Evolutionary conservation across 2,329 filamentous ascomycete species (phyloP).

Genomic region (Microcera coccophila): DNA sequence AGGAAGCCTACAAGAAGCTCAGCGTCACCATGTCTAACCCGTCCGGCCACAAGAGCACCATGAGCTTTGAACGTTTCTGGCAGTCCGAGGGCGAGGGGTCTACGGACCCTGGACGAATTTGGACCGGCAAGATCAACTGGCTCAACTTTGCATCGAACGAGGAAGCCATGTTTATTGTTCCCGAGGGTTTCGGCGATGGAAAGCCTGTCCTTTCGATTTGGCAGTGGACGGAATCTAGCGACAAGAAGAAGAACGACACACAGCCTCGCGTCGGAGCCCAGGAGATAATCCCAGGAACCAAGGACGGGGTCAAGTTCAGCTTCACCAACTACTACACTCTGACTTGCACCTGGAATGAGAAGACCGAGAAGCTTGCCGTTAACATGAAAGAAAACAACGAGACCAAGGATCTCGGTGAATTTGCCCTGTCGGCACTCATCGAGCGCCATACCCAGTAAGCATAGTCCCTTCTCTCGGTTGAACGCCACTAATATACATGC

Average conservation of each 20-base stretch:
- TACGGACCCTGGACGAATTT: slow-evolving; percentile 6
- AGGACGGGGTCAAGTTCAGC: slow-evolving; percentile 3
- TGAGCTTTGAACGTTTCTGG: slow-evolving; percentile 10
- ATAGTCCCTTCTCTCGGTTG: rapidly evolving
- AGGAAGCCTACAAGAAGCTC: slow-evolving; percentile 11
- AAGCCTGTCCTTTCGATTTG: slow-evolving; percentile 17
- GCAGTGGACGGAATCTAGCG: slow-evolving; percentile 13
- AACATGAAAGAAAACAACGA: slow-evolving; percentile 2
- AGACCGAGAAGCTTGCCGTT: slow-evolving; percentile 10
- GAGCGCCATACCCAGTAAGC: slow-evolving; percentile 15
- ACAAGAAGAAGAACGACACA: slow-evolving; percentile 4
- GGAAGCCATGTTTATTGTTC: slow-evolving; percentile 17
- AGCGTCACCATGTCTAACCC: slow-evolving; percentile 13
- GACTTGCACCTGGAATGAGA: slow-evolving; percentile 11
- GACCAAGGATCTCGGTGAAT: slow-evolving; percentile 4
- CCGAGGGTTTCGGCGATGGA: slow-evolving; percentile 16
- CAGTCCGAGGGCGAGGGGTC: slow-evolving; percentile 8
- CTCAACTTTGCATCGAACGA: slow-evolving; percentile 9
- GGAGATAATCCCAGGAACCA: not conserved
- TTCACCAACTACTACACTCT: slow-evolving; percentile 14
- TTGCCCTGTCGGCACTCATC: slow-evolving; percentile 7
- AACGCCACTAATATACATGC: not conserved
- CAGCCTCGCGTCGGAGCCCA: slow-evolving; percentile 5
- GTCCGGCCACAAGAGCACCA: not conserved
- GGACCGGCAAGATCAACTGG: slow-evolving; percentile 22